A percentile compares a stretch with the other conserved stretches of the same genome.
phyloP scores from a whole-genome alignment of 2,329 filamentous ascomycete genomes.

The Stylonectria norvegica region DNA sequence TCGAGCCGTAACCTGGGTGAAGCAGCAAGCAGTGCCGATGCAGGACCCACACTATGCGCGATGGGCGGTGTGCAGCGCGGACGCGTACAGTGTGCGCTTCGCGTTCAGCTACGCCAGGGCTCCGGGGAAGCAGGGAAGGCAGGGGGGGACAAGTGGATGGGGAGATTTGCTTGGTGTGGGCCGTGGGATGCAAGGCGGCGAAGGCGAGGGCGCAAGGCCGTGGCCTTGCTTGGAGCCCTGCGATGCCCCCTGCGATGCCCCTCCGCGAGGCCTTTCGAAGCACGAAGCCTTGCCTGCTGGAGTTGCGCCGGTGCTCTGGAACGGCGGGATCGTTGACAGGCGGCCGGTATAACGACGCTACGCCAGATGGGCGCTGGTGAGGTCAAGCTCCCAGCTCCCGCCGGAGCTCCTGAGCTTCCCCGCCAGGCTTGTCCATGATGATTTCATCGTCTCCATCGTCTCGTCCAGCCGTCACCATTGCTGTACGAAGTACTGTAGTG shows the following conservation, averaged over 20 bases:
- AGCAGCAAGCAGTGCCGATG: constrained; percentile 24
- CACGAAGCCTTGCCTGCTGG: too few relatives aligned
- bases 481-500: too few relatives aligned
- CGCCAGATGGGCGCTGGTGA: constrained; percentile 23
- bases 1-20: constrained; percentile 13
- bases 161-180: constrained; percentile 24
- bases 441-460: constrained; percentile 7
- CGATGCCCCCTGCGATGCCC: too few relatives aligned
- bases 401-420: constrained; percentile 16
- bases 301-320: constrained; percentile 30
- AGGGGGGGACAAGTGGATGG: constrained; percentile 18
- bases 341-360: constrained; percentile 24
- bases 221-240: too few relatives aligned
- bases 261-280: too few relatives aligned
- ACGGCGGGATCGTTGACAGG: constrained; percentile 32
- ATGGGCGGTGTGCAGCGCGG: constrained; percentile 12
- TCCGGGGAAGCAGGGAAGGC: constrained; percentile 9
- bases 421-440: constrained; percentile 12
- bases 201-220: too few relatives aligned
- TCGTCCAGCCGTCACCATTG: too few relatives aligned
- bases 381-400: constrained; percentile 9
- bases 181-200: constrained; percentile 24
- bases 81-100: constrained; percentile 26
- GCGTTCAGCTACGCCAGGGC: neutral
- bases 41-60: constrained; percentile 10